phyloP scores from a whole-genome alignment of 441 rosid species.

The Isatis lusitanica region DNA sequence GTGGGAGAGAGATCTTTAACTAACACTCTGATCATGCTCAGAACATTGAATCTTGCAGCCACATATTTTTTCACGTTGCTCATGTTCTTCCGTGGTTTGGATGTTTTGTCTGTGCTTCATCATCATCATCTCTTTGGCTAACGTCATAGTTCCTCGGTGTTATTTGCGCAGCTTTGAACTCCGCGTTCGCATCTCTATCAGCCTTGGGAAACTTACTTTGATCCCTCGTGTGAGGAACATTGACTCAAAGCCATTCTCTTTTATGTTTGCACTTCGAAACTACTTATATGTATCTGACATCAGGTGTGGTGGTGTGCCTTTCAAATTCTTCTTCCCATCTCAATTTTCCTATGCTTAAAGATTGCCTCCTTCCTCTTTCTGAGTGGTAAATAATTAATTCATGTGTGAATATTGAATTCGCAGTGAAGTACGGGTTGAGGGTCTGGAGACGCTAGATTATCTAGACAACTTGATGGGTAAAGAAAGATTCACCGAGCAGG shows the following conservation, averaged over 20 bases:
- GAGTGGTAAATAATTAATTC: background rate
- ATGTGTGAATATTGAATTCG: constrained; percentile 31
- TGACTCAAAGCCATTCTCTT: constrained; percentile 63
- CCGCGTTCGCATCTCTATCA: constrained; percentile 61
- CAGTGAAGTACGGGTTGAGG: constrained; percentile 84
- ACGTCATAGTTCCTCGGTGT: constrained; percentile 3
- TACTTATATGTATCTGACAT: constrained; percentile 68
- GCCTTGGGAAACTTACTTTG: constrained; percentile 64
- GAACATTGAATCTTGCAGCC: background rate
- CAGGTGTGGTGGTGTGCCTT: constrained; percentile 43
- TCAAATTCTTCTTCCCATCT: constrained; percentile 13
- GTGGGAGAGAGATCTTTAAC: constrained; percentile 19
- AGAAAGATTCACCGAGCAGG: constrained; percentile 71
- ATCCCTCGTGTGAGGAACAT: constrained; percentile 76
- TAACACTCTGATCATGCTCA: constrained; percentile 1
- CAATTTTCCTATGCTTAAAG: constrained; percentile 6
- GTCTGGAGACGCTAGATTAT: constrained; percentile 76
- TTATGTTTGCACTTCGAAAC: constrained; percentile 55
- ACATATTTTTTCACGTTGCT: background rate
- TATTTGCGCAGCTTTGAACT: constrained; percentile 59
- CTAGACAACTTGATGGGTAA: constrained; percentile 53
- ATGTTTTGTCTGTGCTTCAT: background rate
- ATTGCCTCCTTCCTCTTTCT: background rate
- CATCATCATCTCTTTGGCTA: background rate
- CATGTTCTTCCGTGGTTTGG: background rate